These are phyloP conservation scores for Cladorrhinum samala DNA, from an alignment of 495 filamentous ascomycete genomes.

Conservation along the genomic window DNA sequence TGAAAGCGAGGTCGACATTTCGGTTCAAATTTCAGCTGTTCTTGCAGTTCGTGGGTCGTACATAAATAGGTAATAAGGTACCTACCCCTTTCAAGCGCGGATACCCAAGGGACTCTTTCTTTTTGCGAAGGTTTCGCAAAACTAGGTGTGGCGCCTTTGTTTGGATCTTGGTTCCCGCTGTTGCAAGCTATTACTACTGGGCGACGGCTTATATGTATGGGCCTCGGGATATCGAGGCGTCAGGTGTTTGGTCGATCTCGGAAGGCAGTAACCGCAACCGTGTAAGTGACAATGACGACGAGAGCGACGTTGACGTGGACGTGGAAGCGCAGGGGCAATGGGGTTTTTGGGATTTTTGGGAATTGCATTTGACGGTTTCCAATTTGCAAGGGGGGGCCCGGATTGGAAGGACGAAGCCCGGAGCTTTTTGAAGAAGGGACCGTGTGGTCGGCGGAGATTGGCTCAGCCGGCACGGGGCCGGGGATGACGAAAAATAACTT, in stretches of 20 bases:
- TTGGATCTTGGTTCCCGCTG: not conserved
- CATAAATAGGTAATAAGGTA: too few species aligned
- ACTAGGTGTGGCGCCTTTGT: not conserved
- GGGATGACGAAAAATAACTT: constrained; percentile 17
- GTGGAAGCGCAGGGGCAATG: not conserved
- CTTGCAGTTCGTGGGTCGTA: constrained; percentile 1
- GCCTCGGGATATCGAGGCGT: too few species aligned
- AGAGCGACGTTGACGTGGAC: not conserved
- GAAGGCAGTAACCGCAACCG: too few species aligned
- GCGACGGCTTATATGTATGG: too few species aligned
- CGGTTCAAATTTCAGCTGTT: not conserved
- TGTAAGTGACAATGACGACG: not conserved
- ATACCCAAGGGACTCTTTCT: too few species aligned
- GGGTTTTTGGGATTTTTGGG: constrained; percentile 5
- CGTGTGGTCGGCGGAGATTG: constrained; percentile 15
- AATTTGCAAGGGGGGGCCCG: constrained; percentile 2
- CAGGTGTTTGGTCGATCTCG: not conserved
- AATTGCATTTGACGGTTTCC: not conserved
- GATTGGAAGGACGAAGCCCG: not conserved
- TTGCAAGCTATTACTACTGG: too few species aligned
- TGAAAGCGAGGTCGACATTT: constrained; percentile 1
- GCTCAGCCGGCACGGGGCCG: constrained; percentile 6
- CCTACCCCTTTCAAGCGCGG: too few species aligned
- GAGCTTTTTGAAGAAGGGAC: constrained; percentile 10
- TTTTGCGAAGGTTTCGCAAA: too few species aligned